Evolutionary conservation across 2,329 filamentous ascomycete species (phyloP), one percentile per base, ranked within the genome.

Genomic region (Zasmidium citrigriseum): DNA sequence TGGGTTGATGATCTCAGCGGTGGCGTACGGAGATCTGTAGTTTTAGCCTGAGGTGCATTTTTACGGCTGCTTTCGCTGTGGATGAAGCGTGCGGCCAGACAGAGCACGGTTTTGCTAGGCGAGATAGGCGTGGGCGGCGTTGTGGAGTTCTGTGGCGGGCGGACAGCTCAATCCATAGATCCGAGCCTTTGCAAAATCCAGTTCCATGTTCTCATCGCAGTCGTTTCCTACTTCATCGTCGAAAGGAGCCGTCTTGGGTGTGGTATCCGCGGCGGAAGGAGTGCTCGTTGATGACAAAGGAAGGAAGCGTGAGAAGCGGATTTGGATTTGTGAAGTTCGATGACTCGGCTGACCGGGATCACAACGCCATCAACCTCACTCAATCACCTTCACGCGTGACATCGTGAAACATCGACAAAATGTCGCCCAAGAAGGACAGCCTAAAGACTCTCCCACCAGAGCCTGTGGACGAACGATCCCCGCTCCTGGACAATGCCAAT

Each of bases 391-490:
- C 14, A 4, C 12, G 14, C 34, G 5, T 16, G 27, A n/a, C n/a
- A n/a, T 29, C 14, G 7, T 14, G 27, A 41, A 11, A 16, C 5
- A 4, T 16, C 14, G 24, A 20, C 21, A 27, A 27, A 2, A 57
- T 57, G 54, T 18, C 54, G 29, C 46, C 54, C 3, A 57, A 55
- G 18, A 57, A 60, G 44, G 53, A 54, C 41, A 45, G 41, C 29
- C 47, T 63, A 25, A 48, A 54, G 23, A 44, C 23, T 2, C 29
- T 63, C 12, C 52, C 56, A 18, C 61, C 61, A 3, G 55, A 63
- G 51, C 58, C 61, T 23, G 53, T 63, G 38, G 57, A 67, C 29
- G 64, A 67, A 54, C 52, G 59, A 11, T 64, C 66, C 23, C 66
- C 66, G n/a, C 55, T 68, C n/a, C 62, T 67, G 7, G 47, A 46